Base-by-base conservation (phyloP, 2,329 filamentous ascomycete species). In the Penicillium sp. region DNA sequence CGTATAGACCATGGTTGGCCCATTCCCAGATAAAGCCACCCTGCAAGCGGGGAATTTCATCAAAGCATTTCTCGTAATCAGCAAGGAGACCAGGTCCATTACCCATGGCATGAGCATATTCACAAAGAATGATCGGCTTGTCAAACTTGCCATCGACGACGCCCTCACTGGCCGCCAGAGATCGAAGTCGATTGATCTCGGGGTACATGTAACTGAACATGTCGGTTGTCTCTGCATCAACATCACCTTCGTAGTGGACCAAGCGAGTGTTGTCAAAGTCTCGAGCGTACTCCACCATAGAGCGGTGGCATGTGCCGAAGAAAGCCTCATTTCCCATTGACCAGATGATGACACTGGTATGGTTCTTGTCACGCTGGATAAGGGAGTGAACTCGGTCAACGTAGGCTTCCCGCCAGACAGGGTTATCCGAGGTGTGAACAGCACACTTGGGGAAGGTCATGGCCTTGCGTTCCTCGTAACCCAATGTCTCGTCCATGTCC, bases 311-410 rank as follows among this genome's bases (percentile, higher is more conserved):
- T 8, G 76, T 74, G 0, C 88, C 88, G 62, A 88, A 89, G 65
- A 88, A 90, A 0, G 87, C 82, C 66, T 90, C 88, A 62, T 90
- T 90, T 0, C 88, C 88, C 0, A 90, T 75, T 44, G 84, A 87
- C 88, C 88, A 90, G 40, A 89, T 82, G 45, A 90, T 84, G 46
- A 90, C 78, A n/a, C 80, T 86, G 0, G 88, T 70, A 59, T 89
- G 85, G 54, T 90, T 87, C 71, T 88, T 88, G 68, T 90, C 87
- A 14, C 88, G 79, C 62, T 85, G 79, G 0, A 90, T 78, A 51
- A 90, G 72, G 50, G 88, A 83, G 31, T 77, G 72, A 53, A 85
- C 84, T 3, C 88, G 83, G 67, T 90, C 88, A 1, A 90, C 65
- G 57, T 90, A 90, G 0, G 86, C 84, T 1, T 78, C 78, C 50